Evolutionary conservation across 495 filamentous ascomycete genomes (phyloP), one percentile per base, ranked within the genome.

Genomic region (Cetradonia linearis): DNA sequence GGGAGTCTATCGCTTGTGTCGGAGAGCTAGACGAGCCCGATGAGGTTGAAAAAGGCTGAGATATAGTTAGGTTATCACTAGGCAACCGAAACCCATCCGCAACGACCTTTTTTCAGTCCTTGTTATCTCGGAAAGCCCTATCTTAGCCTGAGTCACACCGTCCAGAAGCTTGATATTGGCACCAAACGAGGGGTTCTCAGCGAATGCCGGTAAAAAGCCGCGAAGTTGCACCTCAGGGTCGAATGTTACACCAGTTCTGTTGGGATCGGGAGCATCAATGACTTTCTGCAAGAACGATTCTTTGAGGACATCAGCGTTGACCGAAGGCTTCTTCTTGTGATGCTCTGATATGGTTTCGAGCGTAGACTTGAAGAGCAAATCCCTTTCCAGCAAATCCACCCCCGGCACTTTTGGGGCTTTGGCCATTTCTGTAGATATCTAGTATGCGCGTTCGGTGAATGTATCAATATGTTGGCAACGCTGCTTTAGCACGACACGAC

Each of bases 181-280:
- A 30, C 23, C 13, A 31, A 30, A 50, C 9, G 48, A 20, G 8
- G 27, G 8, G 27, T 20, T 50, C 9, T 31, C 28, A 30, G 28
- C 48, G 48, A 50, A 50, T 7, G 48, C 48, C 14, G 4, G 48
- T 27, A 50, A n/a, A 31, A 50, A 50, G 18, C 48, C 48, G 30
- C 48, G 48, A 18, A 50, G 48, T n/a, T 50, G 48, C 3, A 50
- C 28, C 48, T 50, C 48, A 6, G 48, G 48, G 18, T 50, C 48
- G 9, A 50, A 50, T 1, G 5, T n/a, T 31, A 50, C 48, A 3
- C 30, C 48, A 6, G 48, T 20, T n/a, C 18, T 33, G 3, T 50
- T 28, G 25, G 27, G 48, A 31, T 50, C 28, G 28, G 48, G 48
- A 31, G 48, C 48, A 10, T 50, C 48, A 31, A 50, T 31, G 27